Conservation (phyloP, 1,139 yeast genomes). For the Scheffersomyces titani region DNA sequence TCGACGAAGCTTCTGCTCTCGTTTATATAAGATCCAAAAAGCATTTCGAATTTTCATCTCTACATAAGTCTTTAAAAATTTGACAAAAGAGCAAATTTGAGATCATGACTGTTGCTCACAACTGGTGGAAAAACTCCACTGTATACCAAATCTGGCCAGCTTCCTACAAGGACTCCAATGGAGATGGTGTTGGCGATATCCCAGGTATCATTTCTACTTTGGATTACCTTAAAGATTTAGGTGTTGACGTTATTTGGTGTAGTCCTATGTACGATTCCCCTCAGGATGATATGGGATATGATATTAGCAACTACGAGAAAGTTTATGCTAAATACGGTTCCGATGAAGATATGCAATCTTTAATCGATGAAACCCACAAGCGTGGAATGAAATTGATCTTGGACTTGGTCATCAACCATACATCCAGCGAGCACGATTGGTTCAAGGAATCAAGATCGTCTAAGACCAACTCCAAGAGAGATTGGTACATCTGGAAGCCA, state of each 20-base stretch:
- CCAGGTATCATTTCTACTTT: constrained; percentile 53
- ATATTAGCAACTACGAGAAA: constrained; percentile 53
- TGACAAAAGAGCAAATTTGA: not conserved
- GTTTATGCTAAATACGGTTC: constrained; percentile 57
- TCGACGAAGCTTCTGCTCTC: not conserved
- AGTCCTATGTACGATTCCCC: constrained; percentile 63
- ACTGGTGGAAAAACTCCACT: constrained; percentile 61
- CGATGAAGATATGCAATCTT: constrained; percentile 49
- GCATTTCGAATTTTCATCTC: not conserved
- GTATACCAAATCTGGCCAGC: constrained; percentile 64
- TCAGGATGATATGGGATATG: constrained; percentile 66
- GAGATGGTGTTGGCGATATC: constrained; percentile 60
- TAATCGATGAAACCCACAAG: constrained; percentile 48
- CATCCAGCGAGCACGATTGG: constrained; percentile 59
- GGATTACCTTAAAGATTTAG: constrained; percentile 53
- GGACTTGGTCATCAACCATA: constrained; percentile 62
- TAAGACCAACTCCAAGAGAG: constrained; percentile 54
- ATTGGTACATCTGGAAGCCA: constrained; percentile 62
- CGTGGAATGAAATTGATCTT: constrained; percentile 54
- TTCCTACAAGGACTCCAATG: constrained; percentile 56
- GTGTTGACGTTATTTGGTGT: constrained; percentile 57
- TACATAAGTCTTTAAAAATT: not conserved
- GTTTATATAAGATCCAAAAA: not conserved
- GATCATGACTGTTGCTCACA: constrained; percentile 15
- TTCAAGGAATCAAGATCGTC: constrained; percentile 56